These are phyloP conservation scores for Raffaelea arxii DNA, from an alignment of 2,329 filamentous ascomycete species.

Conservation along the genomic window DNA sequence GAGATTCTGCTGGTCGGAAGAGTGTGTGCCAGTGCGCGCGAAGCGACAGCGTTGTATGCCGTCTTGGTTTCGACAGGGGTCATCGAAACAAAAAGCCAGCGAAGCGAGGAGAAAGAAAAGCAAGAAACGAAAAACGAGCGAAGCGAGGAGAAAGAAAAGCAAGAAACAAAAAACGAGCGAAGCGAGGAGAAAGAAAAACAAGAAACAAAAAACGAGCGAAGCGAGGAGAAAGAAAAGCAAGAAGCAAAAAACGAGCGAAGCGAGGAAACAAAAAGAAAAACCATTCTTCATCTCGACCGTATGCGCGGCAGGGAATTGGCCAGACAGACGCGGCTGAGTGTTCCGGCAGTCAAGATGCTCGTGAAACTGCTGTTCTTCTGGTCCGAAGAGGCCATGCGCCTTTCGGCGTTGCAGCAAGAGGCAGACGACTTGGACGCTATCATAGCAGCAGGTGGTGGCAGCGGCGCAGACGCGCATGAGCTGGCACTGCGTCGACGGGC, in stretches of 20 bases:
- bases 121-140: too few species aligned
- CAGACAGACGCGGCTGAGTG: neutral
- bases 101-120: too few species aligned
- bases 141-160: too few species aligned
- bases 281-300: neutral
- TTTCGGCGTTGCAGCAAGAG: neutral
- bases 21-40: neutral
- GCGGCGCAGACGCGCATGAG: neutral
- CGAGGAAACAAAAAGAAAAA: neutral
- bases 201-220: too few species aligned
- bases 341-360: neutral
- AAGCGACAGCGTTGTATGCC: neutral
- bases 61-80: neutral
- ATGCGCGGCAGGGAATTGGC: neutral
- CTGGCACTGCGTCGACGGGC: neutral
- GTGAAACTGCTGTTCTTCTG: constrained; percentile 6
- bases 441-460: neutral
- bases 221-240: neutral
- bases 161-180: too few species aligned
- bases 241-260: too few species aligned
- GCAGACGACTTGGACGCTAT: neutral
- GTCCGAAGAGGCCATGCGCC: constrained; percentile 3
- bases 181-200: too few species aligned
- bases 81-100: too few species aligned
- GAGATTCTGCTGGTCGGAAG: neutral